These are phyloP conservation scores for Pleurotus platypus DNA, from an alignment of 768 basidiomycete species.

Conservation along the genomic window DNA sequence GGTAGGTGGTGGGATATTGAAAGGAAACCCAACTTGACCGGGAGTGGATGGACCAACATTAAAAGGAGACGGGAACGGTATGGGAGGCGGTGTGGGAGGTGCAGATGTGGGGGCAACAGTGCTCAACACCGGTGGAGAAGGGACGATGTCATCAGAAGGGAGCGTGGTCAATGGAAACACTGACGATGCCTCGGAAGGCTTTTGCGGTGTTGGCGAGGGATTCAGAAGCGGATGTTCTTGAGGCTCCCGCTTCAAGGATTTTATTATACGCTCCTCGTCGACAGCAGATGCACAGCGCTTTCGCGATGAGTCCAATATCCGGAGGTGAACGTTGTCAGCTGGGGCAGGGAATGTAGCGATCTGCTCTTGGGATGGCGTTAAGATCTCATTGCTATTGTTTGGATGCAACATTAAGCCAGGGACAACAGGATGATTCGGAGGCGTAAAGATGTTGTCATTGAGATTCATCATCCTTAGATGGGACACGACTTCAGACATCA, in stretches of 20 bases:
- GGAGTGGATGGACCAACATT: background rate
- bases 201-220: conserved; percentile 15
- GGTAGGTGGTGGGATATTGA: conserved; percentile 3
- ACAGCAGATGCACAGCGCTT: conserved; percentile 38
- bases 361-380: conserved; percentile 1
- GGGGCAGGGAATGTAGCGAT: background rate
- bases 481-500: conserved; percentile 6
- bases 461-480: background rate
- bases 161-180: conserved; percentile 13
- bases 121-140: conserved; percentile 10
- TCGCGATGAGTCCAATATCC: conserved; percentile 33
- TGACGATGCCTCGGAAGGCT: conserved; percentile 7
- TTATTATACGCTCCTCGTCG: conserved; percentile 38
- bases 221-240: conserved; percentile 36
- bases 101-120: conserved; percentile 15
- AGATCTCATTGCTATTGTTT: background rate
- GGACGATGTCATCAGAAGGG: conserved; percentile 13
- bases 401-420: background rate
- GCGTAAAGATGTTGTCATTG: background rate
- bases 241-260: conserved; percentile 46
- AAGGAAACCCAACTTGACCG: conserved; percentile 1
- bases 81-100: conserved; percentile 31
- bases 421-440: background rate
- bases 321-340: conserved; percentile 19
- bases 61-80: background rate